Evolutionary conservation across 257 asterid species (phyloP), one percentile per base, ranked within the genome.

Genomic region (Solanum pinnatisectum): DNA sequence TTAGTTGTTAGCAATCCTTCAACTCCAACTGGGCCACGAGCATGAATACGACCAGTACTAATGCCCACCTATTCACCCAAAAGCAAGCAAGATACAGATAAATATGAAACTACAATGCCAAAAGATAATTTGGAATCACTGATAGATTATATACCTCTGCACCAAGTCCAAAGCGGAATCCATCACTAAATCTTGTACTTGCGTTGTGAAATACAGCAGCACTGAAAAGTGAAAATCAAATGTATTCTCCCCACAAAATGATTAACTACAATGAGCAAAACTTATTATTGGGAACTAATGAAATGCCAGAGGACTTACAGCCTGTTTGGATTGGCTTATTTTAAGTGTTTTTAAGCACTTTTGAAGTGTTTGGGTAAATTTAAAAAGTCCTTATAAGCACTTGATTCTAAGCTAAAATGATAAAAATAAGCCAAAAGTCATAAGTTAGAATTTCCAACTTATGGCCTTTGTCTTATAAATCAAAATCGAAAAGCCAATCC

Each of bases 11-110:
- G 96, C 91, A 97, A 90, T 83, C 98, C 99, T 92, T 97, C 98
- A 78, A 96, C 98, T 35, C 99, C 98, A 32, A 97, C 99, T 8
- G 99, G 99, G 32, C 99, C 99, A 86, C 99, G 98, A 32, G 99
- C 99, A 90, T 97, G 99, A 86, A 97, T 96, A 89, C 98, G 94
- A 89, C 98, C 94, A 9, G 98, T 97, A 88, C 99, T 97, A 74
- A 96, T 94, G 87, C 99, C 99, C 33, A 97, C 99, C 99, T 97
- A 89, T 79, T 90, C 76, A 86, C 87, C 85, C 85, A 81, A 46
- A 81, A 46, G 40, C 70, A 81, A 49, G 63, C 42, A 81, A 46
- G 85, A 86, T 42, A 46, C 42, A 16, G 33, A 82, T 79, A 67
- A 36, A 85, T 63, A 68, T 84, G 65, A 87, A 36, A 74, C 83